Evolutionary conservation across 192 early-diverging fungal genomes (phyloP), one percentile per base, ranked within the genome.

Genomic region (Powellomyces hirtus): DNA sequence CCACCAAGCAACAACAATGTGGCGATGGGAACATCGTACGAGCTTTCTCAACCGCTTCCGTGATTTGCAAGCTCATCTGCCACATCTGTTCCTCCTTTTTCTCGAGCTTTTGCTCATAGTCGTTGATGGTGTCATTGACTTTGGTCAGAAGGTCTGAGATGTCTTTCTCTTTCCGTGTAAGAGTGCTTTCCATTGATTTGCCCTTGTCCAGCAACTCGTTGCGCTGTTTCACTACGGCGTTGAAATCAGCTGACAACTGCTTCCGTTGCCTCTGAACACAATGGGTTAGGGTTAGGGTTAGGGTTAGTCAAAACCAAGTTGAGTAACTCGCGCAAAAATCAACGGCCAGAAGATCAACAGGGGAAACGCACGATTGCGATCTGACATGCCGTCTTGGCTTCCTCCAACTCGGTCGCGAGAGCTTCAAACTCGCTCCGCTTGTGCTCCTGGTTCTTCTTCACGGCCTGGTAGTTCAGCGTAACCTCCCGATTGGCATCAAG

Each of bases 61-160:
- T 74, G 58, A 85, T 72, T 56, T 84, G 81, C 63, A 77, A 35
- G 55, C 71, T 83, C 81, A 85, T 83, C 4, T 74, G 71, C 84
- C 84, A 85, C 74, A 85, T 78, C 52, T 85, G 84, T 61, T 85
- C 81, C 61, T 85, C 84, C 59, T 85, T 85, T 40, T 73, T 68
- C 67, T 81, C 79, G 51, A 85, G 68, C 56, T 81, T 79, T 24
- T 61, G 46, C 62, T 85, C 84, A 44, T 85, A 85, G 16, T 85
- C 81, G 59, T 71, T 81, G 40, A 83, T 79, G 11, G 79, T 85
- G 40, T 85, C 84, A 52, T 81, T 84, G 34, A 85, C 73, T 70
- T 83, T 85, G 27, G 73, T 78, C 46, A 85, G 66, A 7, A 85
- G 70, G n/a, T 85, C 81, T 7, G 77, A 53, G 45, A 85, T 83